Evolutionary conservation across 169 alveolate species (phyloP).

Genomic region (Miamiensis avidus): DNA sequence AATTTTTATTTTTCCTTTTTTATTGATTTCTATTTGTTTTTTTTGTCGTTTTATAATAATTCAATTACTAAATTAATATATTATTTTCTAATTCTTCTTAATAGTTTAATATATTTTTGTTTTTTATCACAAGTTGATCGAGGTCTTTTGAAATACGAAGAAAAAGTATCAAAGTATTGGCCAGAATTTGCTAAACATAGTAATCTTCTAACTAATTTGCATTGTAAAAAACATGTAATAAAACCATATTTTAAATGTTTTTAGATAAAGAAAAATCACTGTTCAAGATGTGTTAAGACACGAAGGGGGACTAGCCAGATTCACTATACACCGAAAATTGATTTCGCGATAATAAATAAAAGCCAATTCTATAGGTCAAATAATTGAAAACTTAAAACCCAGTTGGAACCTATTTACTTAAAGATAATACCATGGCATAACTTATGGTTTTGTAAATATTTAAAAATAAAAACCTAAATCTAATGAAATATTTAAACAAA

Average conservation of each 20-base stretch:
- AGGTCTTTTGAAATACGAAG: not conserved
- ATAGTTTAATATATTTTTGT: too few species aligned
- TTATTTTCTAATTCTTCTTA: too few species aligned
- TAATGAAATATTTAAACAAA: too few species aligned
- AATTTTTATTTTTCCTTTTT: not conserved
- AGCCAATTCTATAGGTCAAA: not conserved
- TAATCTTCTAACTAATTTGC: not conserved
- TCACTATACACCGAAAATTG: too few species aligned
- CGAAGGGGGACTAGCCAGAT: not conserved
- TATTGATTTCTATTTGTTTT: too few species aligned
- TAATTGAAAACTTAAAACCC: not conserved
- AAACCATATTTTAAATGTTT: too few species aligned
- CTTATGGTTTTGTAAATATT: not conserved
- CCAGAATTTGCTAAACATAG: not conserved
- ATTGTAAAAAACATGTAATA: too few species aligned
- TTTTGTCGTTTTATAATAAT: not conserved
- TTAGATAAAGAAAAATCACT: not conserved
- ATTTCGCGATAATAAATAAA: too few species aligned
- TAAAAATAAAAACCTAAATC: too few species aligned
- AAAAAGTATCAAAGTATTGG: not conserved
- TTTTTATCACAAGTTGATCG: not conserved
- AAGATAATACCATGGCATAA: not conserved
- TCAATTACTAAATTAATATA: too few species aligned
- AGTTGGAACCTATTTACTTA: not conserved
- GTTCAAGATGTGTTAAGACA: not conserved